phyloP scores from a whole-genome alignment of 768 basidiomycete genomes.

The Pleurotus cornucopiae region DNA sequence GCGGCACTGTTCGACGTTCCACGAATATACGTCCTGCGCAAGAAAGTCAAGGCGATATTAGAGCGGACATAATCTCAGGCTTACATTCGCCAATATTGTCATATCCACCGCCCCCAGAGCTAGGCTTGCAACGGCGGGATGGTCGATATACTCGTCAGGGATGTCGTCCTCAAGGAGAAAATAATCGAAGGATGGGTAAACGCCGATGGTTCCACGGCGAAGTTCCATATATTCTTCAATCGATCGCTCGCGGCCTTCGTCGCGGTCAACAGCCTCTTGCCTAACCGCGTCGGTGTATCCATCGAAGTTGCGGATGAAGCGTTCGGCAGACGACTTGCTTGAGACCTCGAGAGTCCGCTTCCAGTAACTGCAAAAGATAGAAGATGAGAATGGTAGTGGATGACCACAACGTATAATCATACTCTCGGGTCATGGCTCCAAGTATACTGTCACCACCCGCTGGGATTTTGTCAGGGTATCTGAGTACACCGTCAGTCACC shows the following conservation, averaged over 20 bases:
- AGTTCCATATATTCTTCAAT: constrained; percentile 35
- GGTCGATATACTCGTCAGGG: constrained; percentile 35
- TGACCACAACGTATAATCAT: constrained; percentile 11
- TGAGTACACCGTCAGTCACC: neutral
- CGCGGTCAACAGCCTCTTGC: constrained; percentile 38
- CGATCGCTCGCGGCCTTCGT: constrained; percentile 23
- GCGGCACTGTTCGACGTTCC: constrained; percentile 20
- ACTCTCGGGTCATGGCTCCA: constrained; percentile 39
- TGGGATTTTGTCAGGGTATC: constrained; percentile 25
- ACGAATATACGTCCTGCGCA: constrained; percentile 17
- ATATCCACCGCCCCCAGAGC: constrained; percentile 24
- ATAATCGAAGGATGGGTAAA: constrained; percentile 33
- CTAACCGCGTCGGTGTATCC: constrained; percentile 33
- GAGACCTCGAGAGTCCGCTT: constrained; percentile 18
- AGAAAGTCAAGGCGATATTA: neutral
- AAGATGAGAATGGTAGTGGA: neutral
- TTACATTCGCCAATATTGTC: constrained; percentile 29
- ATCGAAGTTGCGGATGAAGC: constrained; percentile 33
- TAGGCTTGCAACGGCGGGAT: constrained; percentile 32
- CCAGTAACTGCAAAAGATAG: constrained; percentile 28
- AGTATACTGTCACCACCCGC: constrained; percentile 31
- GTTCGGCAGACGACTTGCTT: constrained; percentile 18
- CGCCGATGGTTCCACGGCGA: constrained; percentile 36
- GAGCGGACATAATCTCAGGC: neutral
- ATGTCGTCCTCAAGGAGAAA: constrained; percentile 31